These are phyloP conservation scores for Saccharomycopsis selenospora DNA, from an alignment of 805 yeast genomes.

Conservation along the genomic window DNA sequence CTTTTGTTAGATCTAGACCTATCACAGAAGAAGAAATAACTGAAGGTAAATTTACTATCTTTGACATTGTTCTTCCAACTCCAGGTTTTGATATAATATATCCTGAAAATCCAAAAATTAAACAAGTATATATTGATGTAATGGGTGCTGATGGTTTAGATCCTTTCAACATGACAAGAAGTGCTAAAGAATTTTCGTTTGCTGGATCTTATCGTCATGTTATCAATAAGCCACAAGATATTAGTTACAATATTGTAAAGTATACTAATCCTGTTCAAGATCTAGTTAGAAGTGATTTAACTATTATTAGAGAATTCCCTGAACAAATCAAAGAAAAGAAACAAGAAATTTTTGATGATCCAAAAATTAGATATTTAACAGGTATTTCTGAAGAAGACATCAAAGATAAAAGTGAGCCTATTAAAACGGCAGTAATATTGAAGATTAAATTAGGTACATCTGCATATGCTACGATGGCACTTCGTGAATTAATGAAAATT, in stretches of 20 bases:
- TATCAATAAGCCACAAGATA: conserved; percentile 53
- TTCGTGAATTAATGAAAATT: conserved; percentile 80
- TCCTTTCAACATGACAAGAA: conserved; percentile 78
- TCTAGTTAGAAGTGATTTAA: conserved; percentile 72
- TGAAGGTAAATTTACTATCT: conserved; percentile 51
- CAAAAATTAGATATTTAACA: conserved; percentile 5
- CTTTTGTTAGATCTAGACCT: conserved; percentile 59
- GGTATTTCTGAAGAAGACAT: conserved; percentile 23
- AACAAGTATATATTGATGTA: conserved; percentile 53
- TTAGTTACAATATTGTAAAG: conserved; percentile 55
- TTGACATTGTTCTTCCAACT: conserved; percentile 87
- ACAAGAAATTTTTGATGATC: conserved; percentile 10
- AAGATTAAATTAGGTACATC: conserved; percentile 76
- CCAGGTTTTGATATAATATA: conserved; percentile 93
- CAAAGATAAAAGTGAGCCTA: conserved; percentile 32
- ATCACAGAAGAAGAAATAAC: conserved; percentile 69
- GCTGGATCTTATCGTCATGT: conserved; percentile 84
- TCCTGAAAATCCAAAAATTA: conserved; percentile 60
- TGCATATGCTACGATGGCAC: conserved; percentile 95
- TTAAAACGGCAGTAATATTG: conserved; percentile 62
- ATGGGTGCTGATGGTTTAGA: conserved; percentile 81
- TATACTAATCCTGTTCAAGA: conserved; percentile 64
- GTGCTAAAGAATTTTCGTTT: conserved; percentile 80
- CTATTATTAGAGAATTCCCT: conserved; percentile 36
- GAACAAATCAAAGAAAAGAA: conserved; percentile 26